A percentile compares a stretch with the other conserved stretches of the same genome.
phyloP scores from a whole-genome alignment of 495 filamentous ascomycete species.

The Bacidia gigantensis region DNA sequence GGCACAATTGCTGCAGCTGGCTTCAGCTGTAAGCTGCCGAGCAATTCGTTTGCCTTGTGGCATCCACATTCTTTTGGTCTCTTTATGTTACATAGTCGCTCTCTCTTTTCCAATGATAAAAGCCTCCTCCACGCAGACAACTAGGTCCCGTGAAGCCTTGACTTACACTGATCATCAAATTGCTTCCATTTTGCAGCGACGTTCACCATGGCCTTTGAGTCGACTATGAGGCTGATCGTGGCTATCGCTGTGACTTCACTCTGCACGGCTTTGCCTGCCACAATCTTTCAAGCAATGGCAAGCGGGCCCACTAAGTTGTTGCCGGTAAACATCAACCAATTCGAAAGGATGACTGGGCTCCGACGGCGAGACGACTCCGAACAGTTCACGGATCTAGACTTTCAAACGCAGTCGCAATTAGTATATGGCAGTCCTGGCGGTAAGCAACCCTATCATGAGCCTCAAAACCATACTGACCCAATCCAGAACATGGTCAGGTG shows the following conservation, averaged over 20 bases:
- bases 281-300: background rate
- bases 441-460: background rate
- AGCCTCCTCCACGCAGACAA: no score
- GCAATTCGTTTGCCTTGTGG: background rate
- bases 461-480: background rate
- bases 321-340: background rate
- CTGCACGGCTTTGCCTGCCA: background rate
- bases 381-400: conserved; percentile 21
- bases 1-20: background rate
- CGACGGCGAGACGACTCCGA: conserved; percentile 6
- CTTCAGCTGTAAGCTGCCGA: background rate
- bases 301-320: background rate
- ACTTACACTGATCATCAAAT: no score
- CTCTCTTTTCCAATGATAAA: background rate
- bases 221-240: background rate
- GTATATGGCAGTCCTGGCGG: conserved; percentile 21
- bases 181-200: no score
- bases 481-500: background rate
- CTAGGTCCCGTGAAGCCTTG: no score
- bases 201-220: background rate
- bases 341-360: conserved; percentile 1
- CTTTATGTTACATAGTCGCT: background rate
- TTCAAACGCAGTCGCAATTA: conserved; percentile 18
- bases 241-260: background rate
- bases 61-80: background rate